Conservation (phyloP, 2,329 filamentous ascomycete species). For the Curvularia sp. region DNA sequence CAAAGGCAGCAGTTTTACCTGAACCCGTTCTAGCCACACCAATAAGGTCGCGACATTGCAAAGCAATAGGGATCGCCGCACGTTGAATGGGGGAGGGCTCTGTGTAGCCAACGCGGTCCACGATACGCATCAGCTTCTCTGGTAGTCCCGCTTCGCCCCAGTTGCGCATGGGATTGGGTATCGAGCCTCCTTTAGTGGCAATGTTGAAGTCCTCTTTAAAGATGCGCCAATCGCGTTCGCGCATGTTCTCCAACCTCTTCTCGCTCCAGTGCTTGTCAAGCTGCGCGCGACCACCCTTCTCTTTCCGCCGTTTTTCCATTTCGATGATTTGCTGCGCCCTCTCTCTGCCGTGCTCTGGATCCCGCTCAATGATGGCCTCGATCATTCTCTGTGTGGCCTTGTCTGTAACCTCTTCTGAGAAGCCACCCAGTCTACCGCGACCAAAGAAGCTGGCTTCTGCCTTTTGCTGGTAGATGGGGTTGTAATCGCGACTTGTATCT, state of each 20-base stretch:
- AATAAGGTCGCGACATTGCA: constrained; percentile 94
- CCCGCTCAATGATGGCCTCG: constrained; percentile 74
- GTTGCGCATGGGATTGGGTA: constrained; percentile 94
- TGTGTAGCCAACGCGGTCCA: constrained; percentile 84
- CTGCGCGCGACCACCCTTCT: constrained; percentile 73
- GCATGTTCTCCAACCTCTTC: constrained; percentile 91
- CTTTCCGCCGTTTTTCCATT: constrained; percentile 78
- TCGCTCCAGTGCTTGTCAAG: constrained; percentile 96
- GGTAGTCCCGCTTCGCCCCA: constrained; percentile 89
- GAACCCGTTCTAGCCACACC: constrained; percentile 98
- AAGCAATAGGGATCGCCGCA: constrained; percentile 91
- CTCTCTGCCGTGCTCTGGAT: constrained; percentile 75
- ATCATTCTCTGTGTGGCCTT: constrained; percentile 64
- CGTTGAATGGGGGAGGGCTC: constrained; percentile 92
- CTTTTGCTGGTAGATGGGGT: constrained; percentile 76
- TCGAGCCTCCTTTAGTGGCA: constrained; percentile 85
- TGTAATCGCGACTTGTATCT: constrained; percentile 85
- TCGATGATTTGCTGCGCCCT: constrained; percentile 83
- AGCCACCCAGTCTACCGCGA: constrained; percentile 70
- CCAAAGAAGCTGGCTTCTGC: constrained; percentile 74
- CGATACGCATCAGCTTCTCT: constrained; percentile 76
- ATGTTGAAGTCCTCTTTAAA: constrained; percentile 99
- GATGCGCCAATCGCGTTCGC: constrained; percentile 97
- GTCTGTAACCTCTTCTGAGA: constrained; percentile 65
- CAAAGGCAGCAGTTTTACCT: constrained; percentile 95